Conservation (phyloP, 2,329 filamentous ascomycete species). For the Hyphodiscus sp. region DNA sequence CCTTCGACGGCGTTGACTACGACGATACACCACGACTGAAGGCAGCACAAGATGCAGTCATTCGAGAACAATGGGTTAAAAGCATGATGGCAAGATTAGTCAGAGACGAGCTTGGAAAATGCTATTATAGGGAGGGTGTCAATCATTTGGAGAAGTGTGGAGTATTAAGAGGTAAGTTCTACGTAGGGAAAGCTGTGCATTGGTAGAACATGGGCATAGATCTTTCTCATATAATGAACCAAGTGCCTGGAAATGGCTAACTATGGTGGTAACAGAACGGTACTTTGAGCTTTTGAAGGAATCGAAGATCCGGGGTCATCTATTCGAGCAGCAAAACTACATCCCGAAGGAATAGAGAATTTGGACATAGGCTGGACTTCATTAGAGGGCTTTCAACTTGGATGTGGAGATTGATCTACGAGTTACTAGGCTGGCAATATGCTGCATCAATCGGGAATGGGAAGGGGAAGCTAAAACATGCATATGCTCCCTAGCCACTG, state of each 20-base stretch:
- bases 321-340: constrained; percentile 77
- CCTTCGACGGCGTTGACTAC: constrained; percentile 82
- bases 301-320: constrained; percentile 70
- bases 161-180: constrained; percentile 64
- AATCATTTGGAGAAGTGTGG: constrained; percentile 89
- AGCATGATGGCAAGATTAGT: constrained; percentile 85
- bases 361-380: background rate
- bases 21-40: constrained; percentile 76
- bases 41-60: constrained; percentile 73
- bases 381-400: background rate
- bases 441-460: background rate
- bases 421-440: background rate
- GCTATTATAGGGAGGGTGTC: constrained; percentile 76
- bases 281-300: constrained; percentile 74
- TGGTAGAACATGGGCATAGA: background rate
- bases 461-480: too few species aligned
- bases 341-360: constrained; percentile 39
- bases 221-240: too few species aligned
- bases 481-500: background rate
- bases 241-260: background rate
- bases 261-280: constrained; percentile 48
- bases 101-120: constrained; percentile 77
- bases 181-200: background rate
- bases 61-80: constrained; percentile 83
- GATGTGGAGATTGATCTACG: background rate